These are phyloP conservation scores for Naegleria fowleri DNA, from an alignment of 208 protist species.

Conservation along the genomic window DNA sequence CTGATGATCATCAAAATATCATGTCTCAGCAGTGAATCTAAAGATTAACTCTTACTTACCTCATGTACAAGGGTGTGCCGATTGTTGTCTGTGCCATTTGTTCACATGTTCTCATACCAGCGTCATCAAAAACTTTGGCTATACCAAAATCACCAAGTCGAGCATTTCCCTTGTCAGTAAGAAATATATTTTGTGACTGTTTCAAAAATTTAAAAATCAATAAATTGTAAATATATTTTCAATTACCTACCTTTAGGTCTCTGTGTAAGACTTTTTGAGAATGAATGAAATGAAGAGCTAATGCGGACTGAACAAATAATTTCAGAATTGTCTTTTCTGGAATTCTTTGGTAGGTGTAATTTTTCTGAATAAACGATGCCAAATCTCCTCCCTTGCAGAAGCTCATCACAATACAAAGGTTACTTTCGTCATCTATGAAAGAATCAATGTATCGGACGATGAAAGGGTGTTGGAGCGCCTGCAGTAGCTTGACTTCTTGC, in stretches of 20 bases:
- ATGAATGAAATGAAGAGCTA: constrained; percentile 78
- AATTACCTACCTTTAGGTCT: constrained; percentile 82
- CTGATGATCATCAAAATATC: neutral
- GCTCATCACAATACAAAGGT: constrained; percentile 29
- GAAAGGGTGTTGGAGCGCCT: constrained; percentile 13
- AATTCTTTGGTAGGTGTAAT: neutral
- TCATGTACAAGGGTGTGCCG: constrained; percentile 85
- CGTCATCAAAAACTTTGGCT: constrained; percentile 61
- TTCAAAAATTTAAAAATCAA: constrained; percentile 82
- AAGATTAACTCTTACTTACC: constrained; percentile 60
- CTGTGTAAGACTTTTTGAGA: constrained; percentile 79
- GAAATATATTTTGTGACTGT: constrained; percentile 85
- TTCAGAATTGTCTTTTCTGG: constrained; percentile 36
- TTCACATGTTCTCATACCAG: constrained; percentile 61
- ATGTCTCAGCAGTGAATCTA: neutral
- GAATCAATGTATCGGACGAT: constrained; percentile 31
- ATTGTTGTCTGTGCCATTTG: constrained; percentile 80
- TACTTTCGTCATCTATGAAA: constrained; percentile 19
- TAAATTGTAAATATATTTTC: constrained; percentile 68
- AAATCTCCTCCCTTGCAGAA: constrained; percentile 30
- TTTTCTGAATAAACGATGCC: neutral
- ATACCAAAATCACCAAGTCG: constrained; percentile 89
- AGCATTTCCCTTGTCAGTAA: constrained; percentile 70
- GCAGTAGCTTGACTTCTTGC: constrained; percentile 21
- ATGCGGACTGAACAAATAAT: constrained; percentile 60